Evolutionary conservation across 495 filamentous ascomycete genomes (phyloP), one percentile per base, ranked within the genome.

Genomic region (Penicillium angulare): DNA sequence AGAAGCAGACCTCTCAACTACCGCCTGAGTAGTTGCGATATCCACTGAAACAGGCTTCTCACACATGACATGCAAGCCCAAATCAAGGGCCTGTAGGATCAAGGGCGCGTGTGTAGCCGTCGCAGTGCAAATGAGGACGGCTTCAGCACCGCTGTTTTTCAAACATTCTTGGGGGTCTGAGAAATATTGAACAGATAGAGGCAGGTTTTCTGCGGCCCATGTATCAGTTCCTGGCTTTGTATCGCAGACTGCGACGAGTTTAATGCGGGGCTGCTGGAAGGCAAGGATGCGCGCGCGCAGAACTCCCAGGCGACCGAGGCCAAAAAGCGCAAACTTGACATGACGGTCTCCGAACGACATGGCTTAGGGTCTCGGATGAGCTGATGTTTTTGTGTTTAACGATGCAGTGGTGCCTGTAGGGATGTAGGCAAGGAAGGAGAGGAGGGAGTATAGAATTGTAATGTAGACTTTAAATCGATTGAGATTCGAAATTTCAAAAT

Each of bases 1-100:
- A 82, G 77, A 50, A 91, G 78, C 56, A 88, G 58, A 47, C 54
- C 70, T 67, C 74, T 80, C 36, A 79, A 78, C 31, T 81, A 81
- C 68, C 86, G 23, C 58, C 47, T 46, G 35, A 21, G 58, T 61
- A 18, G 58, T 57, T 41, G 43, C 51, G 10, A 61, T 55, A 32
- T 61, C 58, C 39, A 61, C 58, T 12, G 58, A 61, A 43, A 61
- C 46, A 10, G 58, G 58, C 50, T 61, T 61, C 48, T 55, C 55
- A 32, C 52, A 62, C 55, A 62, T 56, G 18, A 56, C 52, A 42
- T 55, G 45, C 49, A 56, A 38, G 39, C 26, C 23, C 12, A 55
- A 35, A 47, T 55, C 53, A 36, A 55, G 53, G 34, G 53, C 53
- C 33, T 55, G 53, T 26, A 55, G 27, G 13, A 55, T 50, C 53